A percentile compares a stretch with the other conserved stretches of the same genome.
These are phyloP conservation scores for Wickerhamiella galacta DNA, from an alignment of 805 yeast genomes.

Conservation along the genomic window DNA sequence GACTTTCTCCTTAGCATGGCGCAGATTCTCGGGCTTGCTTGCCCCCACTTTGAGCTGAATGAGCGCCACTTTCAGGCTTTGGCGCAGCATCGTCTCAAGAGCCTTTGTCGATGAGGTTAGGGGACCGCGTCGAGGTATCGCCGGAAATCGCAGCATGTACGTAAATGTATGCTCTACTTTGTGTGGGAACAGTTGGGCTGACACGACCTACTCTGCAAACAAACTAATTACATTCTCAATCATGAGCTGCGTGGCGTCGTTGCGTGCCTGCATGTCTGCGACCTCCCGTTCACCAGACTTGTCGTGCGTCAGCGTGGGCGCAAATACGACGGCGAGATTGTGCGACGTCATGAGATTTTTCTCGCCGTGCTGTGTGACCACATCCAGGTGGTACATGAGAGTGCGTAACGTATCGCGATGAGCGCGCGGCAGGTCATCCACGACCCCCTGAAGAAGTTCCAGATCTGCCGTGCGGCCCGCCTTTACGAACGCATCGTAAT, in stretches of 20 bases:
- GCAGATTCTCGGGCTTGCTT: constrained; percentile 62
- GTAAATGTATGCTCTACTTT: too few species aligned
- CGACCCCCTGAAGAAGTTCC: constrained; percentile 29
- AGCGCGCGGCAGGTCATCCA: constrained; percentile 44
- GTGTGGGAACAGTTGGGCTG: too few species aligned
- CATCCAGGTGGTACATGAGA: constrained; percentile 47
- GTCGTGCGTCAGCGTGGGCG: constrained; percentile 80
- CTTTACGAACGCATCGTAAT: constrained; percentile 50
- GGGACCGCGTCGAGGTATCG: too few species aligned
- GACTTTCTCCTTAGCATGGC: constrained; percentile 47
- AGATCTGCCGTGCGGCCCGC: constrained; percentile 29
- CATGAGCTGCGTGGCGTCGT: constrained; percentile 60
- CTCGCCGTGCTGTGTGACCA: constrained; percentile 35
- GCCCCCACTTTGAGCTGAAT: constrained; percentile 70
- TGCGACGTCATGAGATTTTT: constrained; percentile 67
- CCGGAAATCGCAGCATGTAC: too few species aligned
- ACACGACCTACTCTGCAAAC: too few species aligned
- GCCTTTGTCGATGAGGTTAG: too few species aligned
- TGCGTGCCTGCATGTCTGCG: constrained; percentile 65
- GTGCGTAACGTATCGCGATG: constrained; percentile 41
- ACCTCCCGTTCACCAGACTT: constrained; percentile 66
- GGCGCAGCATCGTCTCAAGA: constrained; percentile 25
- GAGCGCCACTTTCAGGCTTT: constrained; percentile 61
- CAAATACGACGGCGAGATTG: constrained; percentile 82
- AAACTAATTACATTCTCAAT: constrained; percentile 21